Conservation (phyloP, 2,329 filamentous ascomycete genomes). For the Zalaria sp. region DNA sequence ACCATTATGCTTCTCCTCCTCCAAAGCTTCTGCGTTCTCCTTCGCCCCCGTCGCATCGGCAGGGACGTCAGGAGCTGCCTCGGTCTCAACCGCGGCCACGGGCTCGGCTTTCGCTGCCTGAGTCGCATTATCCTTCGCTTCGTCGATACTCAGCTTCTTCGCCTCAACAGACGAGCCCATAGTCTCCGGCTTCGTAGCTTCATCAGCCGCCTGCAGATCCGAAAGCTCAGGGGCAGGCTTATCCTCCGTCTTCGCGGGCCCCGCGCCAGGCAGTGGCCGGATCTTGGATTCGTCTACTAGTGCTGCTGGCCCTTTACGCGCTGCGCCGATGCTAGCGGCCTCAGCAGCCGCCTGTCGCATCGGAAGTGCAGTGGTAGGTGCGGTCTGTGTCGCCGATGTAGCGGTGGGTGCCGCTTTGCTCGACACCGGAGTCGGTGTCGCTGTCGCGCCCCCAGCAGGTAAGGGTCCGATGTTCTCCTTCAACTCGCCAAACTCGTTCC, state of each 20-base stretch:
- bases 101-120: neutral
- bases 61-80: neutral
- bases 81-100: neutral
- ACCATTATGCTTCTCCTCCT: constrained; percentile 10
- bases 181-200: constrained; percentile 12
- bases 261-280: constrained; percentile 1
- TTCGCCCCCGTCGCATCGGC: neutral
- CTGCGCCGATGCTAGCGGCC: constrained; percentile 9
- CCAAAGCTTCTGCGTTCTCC: neutral
- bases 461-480: constrained; percentile 61
- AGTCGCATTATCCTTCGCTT: constrained; percentile 7
- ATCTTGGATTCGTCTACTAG: constrained; percentile 4
- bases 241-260: constrained; percentile 3
- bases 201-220: constrained; percentile 3
- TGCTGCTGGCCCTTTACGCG: constrained; percentile 3
- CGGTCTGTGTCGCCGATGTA: constrained; percentile 3
- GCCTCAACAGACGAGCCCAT: constrained; percentile 11
- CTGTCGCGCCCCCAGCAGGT: constrained; percentile 19
- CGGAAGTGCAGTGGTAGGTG: neutral
- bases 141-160: constrained; percentile 13
- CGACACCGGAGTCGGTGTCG: constrained; percentile 5
- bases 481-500: constrained; percentile 97
- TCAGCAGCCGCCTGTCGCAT: constrained; percentile 10
- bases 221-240: constrained; percentile 6
- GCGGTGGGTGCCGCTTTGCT: constrained; percentile 8